Evolutionary conservation across 2,329 filamentous ascomycete species (phyloP).

Genomic region (Chaetoscypha palmicola): DNA sequence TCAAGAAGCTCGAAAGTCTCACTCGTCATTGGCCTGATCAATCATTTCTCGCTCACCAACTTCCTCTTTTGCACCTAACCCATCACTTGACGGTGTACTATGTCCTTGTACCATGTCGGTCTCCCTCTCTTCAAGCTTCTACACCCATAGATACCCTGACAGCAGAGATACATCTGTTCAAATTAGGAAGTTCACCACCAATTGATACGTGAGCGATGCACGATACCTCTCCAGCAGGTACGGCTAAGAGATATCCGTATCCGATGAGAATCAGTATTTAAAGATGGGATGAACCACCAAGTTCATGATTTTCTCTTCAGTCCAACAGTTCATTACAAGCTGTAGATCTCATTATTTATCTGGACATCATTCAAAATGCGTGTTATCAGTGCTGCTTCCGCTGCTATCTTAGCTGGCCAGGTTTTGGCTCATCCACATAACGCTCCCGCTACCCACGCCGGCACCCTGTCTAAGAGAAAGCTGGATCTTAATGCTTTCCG

Average conservation of each 20-base stretch:
- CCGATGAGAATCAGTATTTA: background rate
- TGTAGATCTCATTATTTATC: background rate
- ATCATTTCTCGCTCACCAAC: background rate
- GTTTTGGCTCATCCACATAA: constrained; percentile 5
- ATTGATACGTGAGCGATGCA: too few species aligned
- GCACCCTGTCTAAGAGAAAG: constrained; percentile 35
- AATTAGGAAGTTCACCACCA: background rate
- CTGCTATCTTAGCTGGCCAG: constrained; percentile 5
- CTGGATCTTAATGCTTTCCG: constrained; percentile 15
- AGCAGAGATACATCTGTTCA: background rate
- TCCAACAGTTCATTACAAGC: constrained; percentile 1
- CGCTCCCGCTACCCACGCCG: background rate
- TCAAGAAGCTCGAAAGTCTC: background rate
- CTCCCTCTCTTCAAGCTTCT: background rate
- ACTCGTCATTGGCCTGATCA: background rate
- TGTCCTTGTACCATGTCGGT: background rate
- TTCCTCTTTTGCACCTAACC: background rate
- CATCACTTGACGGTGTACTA: background rate
- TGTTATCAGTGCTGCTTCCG: constrained; percentile 1
- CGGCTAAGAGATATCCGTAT: background rate
- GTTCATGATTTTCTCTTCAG: background rate
- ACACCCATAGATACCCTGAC: background rate
- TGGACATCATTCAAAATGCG: constrained; percentile 8
- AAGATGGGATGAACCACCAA: background rate
- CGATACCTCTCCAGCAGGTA: too few species aligned